Evolutionary conservation across 2,329 filamentous ascomycete species (phyloP).

Genomic region (Thielaviopsis populi): DNA sequence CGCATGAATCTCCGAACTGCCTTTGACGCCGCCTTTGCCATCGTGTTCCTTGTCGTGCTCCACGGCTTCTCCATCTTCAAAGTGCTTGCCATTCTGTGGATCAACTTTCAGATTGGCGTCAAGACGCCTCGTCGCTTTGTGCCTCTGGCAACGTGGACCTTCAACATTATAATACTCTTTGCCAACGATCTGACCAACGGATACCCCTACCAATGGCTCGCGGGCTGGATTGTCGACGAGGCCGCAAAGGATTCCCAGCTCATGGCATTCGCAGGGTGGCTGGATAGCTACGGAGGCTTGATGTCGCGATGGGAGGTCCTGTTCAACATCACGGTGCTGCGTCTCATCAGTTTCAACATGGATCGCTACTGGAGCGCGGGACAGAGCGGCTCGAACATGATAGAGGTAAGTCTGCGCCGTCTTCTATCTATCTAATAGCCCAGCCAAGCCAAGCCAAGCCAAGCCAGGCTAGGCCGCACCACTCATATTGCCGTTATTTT

Average conservation of each 20-base stretch:
- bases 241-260: slow-evolving; percentile 26
- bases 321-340: slow-evolving; percentile 88
- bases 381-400: slow-evolving; percentile 39
- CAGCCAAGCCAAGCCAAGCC: neutral
- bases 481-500: neutral
- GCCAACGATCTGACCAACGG: slow-evolving; percentile 74
- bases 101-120: slow-evolving; percentile 71
- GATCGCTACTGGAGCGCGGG: slow-evolving; percentile 90
- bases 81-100: slow-evolving; percentile 59
- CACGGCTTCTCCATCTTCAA: slow-evolving; percentile 81
- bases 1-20: slow-evolving; percentile 37
- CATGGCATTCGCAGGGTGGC: slow-evolving; percentile 48
- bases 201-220: slow-evolving; percentile 55
- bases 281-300: slow-evolving; percentile 73
- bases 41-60: slow-evolving; percentile 61
- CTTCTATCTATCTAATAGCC: neutral
- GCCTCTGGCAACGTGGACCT: slow-evolving; percentile 69
- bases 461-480: neutral
- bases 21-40: slow-evolving; percentile 72
- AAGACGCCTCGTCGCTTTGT: slow-evolving; percentile 54
- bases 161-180: slow-evolving; percentile 76
- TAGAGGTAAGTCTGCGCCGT: slow-evolving; percentile 53
- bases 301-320: slow-evolving; percentile 88
- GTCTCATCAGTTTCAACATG: slow-evolving; percentile 90
- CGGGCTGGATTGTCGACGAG: slow-evolving; percentile 25